Conservation (phyloP, 805 yeast genomes). For the Priceomyces castillae region DNA sequence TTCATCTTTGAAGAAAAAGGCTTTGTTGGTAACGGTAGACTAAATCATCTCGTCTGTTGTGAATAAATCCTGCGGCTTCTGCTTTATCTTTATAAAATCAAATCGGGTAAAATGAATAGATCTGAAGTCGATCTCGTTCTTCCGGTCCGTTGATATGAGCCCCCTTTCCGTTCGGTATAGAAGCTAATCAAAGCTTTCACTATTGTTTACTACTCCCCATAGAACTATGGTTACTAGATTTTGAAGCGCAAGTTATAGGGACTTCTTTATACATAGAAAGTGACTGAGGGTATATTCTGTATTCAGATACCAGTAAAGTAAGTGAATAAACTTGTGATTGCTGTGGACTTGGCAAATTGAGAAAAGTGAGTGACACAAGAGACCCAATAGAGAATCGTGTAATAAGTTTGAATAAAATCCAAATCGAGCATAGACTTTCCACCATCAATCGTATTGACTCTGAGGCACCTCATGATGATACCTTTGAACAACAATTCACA, state of each 20-base stretch:
- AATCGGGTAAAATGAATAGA: neutral
- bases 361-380: neutral
- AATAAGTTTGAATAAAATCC: neutral
- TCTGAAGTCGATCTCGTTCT: neutral
- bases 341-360: neutral
- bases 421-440: too few species aligned
- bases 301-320: too few species aligned
- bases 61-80: too few species aligned
- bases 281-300: too few species aligned
- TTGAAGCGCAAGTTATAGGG: neutral
- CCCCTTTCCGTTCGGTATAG: neutral
- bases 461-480: constrained; percentile 14
- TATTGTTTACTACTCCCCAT: neutral
- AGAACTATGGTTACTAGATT: neutral
- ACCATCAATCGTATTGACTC: too few species aligned
- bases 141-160: neutral
- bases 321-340: too few species aligned
- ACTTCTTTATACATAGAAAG: too few species aligned
- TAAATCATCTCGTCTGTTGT: too few species aligned
- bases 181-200: neutral
- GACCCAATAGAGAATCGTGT: neutral
- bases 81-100: too few species aligned
- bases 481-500: constrained; percentile 17
- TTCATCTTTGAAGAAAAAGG: too few species aligned
- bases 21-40: too few species aligned